Base-by-base conservation (phyloP, 768 basidiomycete genomes). In the Cystobasidium tubakii region DNA sequence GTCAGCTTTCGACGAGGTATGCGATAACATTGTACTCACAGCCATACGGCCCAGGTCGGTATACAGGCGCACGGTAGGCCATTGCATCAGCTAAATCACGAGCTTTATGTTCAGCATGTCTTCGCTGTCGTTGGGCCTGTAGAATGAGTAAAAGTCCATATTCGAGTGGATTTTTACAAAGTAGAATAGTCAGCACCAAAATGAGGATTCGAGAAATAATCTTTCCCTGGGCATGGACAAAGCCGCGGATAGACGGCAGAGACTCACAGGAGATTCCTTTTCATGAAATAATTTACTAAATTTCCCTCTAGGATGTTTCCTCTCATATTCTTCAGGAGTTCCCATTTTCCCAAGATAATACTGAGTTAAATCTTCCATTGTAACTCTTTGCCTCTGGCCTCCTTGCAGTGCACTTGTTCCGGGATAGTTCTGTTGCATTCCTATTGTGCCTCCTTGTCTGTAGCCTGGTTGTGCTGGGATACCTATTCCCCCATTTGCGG, bases 291-390 rank as follows among this genome's bases (percentile, higher is more conserved):
- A 23, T 53, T 71, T 55, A n/a, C 53, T 57, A 27, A 36, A 46
- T 44, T 71, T 71, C 10, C 34, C 25, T 33, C 46, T 46, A n/a
- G 69, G 69, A 60, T 71, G 25, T 55, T 60, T 55, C 15, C 69
- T 46, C n/a, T 55, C 69, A 44, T 71, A 71, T 44, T 71, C 69
- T 44, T 71, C 69, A 29, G 69, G 69, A 53, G 69, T 33, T 25
- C 69, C 69, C 69, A 71, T 71, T 55, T 71, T 71, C 9, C 31
- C 34, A 1, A 71, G 36, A 17, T 71, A 36, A 60, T 71, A 62
- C 25, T 71, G 69, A 12, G 44, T 46, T 19, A 71, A 55, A 62
- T 71, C 69, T 44, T 71, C 69, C 54, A 71, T 55, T 23, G 69
- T 34, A 10, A 71, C 69, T 31, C 31, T 25, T 31, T 53, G 43